Conservation (phyloP, 2,329 filamentous ascomycete species). For the Aureobasidium musti region DNA sequence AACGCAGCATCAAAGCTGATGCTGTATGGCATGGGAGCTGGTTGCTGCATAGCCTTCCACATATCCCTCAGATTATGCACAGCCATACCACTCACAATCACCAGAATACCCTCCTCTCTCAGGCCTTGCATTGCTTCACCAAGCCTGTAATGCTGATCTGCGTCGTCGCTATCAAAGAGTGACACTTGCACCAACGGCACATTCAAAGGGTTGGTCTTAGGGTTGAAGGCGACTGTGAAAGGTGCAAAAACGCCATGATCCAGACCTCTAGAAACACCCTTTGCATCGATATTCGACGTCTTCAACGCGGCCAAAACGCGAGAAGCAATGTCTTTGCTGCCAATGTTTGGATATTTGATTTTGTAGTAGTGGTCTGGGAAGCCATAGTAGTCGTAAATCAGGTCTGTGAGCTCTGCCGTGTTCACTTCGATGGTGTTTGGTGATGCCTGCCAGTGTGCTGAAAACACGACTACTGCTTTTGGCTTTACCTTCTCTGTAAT, state of each 20-base stretch:
- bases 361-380: constrained; percentile 71
- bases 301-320: constrained; percentile 59
- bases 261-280: constrained; percentile 63
- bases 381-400: constrained; percentile 76
- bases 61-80: constrained; percentile 49
- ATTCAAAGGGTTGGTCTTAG: constrained; percentile 43
- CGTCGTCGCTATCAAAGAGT: constrained; percentile 65
- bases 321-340: constrained; percentile 61
- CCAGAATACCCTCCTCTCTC: constrained; percentile 66
- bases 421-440: constrained; percentile 64
- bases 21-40: constrained; percentile 39
- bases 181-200: constrained; percentile 71
- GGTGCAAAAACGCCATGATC: constrained; percentile 76
- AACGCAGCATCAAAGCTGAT: constrained; percentile 42
- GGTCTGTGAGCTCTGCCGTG: constrained; percentile 61
- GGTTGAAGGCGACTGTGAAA: constrained; percentile 60
- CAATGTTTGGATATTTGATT: constrained; percentile 65
- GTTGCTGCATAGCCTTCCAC: constrained; percentile 33
- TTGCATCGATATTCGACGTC: constrained; percentile 61
- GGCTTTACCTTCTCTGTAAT: constrained; percentile 71
- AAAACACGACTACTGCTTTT: constrained; percentile 72
- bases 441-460: constrained; percentile 71
- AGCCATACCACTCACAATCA: constrained; percentile 73
- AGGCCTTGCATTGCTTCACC: constrained; percentile 67
- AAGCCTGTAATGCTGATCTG: constrained; percentile 65